phyloP scores from a whole-genome alignment of 2,329 filamentous ascomycete species.

The Rhexocercosporidium sp. region DNA sequence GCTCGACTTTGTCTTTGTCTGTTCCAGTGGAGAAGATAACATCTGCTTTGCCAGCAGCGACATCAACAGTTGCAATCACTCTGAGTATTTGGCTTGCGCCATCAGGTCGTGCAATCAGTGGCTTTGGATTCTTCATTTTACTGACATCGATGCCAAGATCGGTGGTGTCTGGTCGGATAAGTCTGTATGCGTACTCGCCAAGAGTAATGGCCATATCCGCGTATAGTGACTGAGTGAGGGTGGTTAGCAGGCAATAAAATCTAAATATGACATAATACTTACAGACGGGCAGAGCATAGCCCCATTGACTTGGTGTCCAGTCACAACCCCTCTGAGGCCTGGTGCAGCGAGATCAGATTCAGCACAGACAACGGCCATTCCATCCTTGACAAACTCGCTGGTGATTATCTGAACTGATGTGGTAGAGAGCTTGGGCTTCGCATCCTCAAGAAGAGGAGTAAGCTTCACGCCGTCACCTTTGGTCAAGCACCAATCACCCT shows the following conservation, averaged over 20 bases:
- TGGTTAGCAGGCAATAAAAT: conserved; percentile 28
- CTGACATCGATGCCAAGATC: conserved; percentile 67
- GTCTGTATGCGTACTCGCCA: conserved; percentile 70
- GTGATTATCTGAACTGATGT: conserved; percentile 61
- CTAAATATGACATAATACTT: conserved; percentile 19
- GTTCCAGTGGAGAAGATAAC: conserved; percentile 64
- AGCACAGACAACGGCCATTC: conserved; percentile 56
- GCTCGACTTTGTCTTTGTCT: conserved; percentile 62
- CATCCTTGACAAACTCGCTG: conserved; percentile 56
- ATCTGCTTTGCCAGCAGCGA: conserved; percentile 58
- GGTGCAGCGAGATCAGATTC: conserved; percentile 61
- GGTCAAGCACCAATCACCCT: conserved; percentile 71
- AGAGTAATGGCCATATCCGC: conserved; percentile 67
- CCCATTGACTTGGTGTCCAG: conserved; percentile 65
- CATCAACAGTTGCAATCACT: conserved; percentile 64
- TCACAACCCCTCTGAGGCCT: conserved; percentile 58
- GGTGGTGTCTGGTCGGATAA: conserved; percentile 60
- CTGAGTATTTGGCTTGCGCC: conserved; percentile 62
- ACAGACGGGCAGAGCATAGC: conserved; percentile 62
- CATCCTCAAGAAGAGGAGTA: conserved; percentile 14
- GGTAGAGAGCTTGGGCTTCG: conserved; percentile 57
- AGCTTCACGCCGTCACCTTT: conserved; percentile 53
- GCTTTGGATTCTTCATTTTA: conserved; percentile 72
- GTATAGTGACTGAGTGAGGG: conserved; percentile 50
- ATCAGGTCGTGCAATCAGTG: conserved; percentile 61